Base-by-base conservation (phyloP, 2,329 filamentous ascomycete species). In the Verticillium longisporum region DNA sequence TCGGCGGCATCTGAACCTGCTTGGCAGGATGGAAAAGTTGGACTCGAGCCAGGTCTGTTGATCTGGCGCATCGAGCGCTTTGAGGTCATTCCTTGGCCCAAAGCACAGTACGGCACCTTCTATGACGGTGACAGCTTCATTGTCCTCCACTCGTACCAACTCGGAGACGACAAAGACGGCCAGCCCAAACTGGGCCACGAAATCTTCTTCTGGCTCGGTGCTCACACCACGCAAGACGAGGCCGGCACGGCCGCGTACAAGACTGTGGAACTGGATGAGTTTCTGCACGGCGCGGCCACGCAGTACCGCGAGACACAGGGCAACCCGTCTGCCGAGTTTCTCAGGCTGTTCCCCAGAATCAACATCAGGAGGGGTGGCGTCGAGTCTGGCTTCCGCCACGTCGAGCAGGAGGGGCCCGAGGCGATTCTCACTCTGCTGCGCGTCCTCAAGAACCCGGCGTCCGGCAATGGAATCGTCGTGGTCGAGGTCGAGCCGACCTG, bases 11-110 rank as follows among this genome's bases (percentile, higher is more conserved):
- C 82, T 6, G 87, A 89, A 66, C 87, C 87, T 0, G 87, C 87
- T 9, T 90, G 87, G 87, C 84, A 87, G 67, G 78, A 84, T 63
- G 82, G 82, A 59, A 68, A 69, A 41, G 73, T 89, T 54, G 85
- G 86, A 37, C 65, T 75, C 41, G 66, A 74, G 14, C 70, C 84
- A 0, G 87, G 86, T 0, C 77, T 89, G 3, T 76, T 77, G 64
- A 75, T 89, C 63, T 89, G 86, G 87, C 85, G 87, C 63, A 86
- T 89, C 65, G 86, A 89, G 68, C 75, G 87, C 59, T 89, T 90
- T 66, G 75, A 86, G 67, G 85, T 89, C 4, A 74, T 88, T 33
- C 73, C 83, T 2, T 87, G 84, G 83, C 84, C 86, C 1, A 75
- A 77, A 61, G 74, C 81, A 15, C 78, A 78, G 55, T 76, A 83